phyloP scores from a whole-genome alignment of 2,329 filamentous ascomycete genomes.

The Fulvia fulva region DNA sequence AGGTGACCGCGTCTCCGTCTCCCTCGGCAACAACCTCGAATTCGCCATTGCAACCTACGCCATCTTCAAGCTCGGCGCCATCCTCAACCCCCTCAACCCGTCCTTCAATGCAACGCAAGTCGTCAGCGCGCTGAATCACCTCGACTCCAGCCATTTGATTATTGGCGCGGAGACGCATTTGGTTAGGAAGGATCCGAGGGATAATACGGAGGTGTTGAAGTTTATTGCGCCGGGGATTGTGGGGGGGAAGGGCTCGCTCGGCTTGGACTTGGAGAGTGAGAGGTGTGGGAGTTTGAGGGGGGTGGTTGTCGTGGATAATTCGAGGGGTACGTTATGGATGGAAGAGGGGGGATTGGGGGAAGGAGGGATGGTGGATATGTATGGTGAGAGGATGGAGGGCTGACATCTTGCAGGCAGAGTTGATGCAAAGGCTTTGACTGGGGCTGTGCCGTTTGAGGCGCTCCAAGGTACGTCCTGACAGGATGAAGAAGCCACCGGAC shows the following conservation, averaged over 20 bases:
- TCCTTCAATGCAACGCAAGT: conserved; percentile 80
- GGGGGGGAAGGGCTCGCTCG: conserved; percentile 29
- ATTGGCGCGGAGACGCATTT: conserved; percentile 86
- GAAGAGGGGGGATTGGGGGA: too few species aligned
- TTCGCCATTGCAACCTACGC: conserved; percentile 85
- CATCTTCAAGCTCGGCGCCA: conserved; percentile 87
- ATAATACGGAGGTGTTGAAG: conserved; percentile 56
- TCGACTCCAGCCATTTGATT: conserved; percentile 69
- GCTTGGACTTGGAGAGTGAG: conserved; percentile 54
- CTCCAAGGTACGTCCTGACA: conserved; percentile 41
- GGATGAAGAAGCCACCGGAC: too few species aligned
- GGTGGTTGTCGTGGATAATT: conserved; percentile 78
- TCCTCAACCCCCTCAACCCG: conserved; percentile 88
- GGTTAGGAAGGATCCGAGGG: conserved; percentile 59
- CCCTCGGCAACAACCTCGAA: conserved; percentile 78
- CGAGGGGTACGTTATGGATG: conserved; percentile 30
- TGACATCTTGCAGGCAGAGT: conserved; percentile 42
- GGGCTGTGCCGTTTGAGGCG: conserved; percentile 44
- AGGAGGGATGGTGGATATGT: too few species aligned
- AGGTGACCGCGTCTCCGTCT: conserved; percentile 80
- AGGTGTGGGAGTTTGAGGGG: conserved; percentile 64
- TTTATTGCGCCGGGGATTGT: conserved; percentile 34
- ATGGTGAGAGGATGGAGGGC: too few species aligned
- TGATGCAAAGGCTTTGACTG: conserved; percentile 41
- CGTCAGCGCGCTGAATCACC: conserved; percentile 69